Conservation (phyloP, 2,329 filamentous ascomycete species). For the Aquanectria penicillioides region DNA sequence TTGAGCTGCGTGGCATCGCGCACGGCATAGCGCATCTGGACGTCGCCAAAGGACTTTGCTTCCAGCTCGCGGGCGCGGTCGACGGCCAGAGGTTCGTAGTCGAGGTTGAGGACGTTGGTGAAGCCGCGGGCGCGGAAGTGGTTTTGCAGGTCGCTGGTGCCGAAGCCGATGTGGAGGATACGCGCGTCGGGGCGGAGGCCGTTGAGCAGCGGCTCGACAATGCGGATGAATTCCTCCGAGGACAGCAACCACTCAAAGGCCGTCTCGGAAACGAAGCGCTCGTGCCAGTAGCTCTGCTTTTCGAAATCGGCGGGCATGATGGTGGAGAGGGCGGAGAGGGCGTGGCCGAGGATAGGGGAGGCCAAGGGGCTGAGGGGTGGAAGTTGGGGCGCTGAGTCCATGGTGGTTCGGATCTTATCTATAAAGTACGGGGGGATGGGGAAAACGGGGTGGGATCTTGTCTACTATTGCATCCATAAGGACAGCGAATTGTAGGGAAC, state of each 20-base stretch:
- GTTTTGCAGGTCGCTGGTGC: conserved; percentile 61
- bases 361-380: conserved; percentile 30
- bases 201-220: conserved; percentile 52
- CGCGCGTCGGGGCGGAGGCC: conserved; percentile 38
- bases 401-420: neutral
- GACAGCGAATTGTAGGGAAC: no score
- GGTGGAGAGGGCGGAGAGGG: conserved; percentile 19
- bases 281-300: conserved; percentile 60
- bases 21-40: conserved; percentile 54
- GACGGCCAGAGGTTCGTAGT: conserved; percentile 60
- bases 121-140: conserved; percentile 56
- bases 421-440: no score
- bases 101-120: conserved; percentile 57
- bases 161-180: conserved; percentile 59
- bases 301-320: conserved; percentile 54
- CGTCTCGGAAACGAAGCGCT: conserved; percentile 56
- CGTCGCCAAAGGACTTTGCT: conserved; percentile 53
- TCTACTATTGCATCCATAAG: no score
- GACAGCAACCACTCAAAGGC: conserved; percentile 60
- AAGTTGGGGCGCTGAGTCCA: conserved; percentile 25
- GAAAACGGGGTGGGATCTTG: no score
- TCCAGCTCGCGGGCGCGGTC: conserved; percentile 55
- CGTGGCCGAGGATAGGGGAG: conserved; percentile 25
- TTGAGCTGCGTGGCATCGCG: conserved; percentile 56
- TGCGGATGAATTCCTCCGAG: conserved; percentile 52